These are phyloP conservation scores for Prunus dulcis DNA, from an alignment of 306 rosid species.

Conservation along the genomic window DNA sequence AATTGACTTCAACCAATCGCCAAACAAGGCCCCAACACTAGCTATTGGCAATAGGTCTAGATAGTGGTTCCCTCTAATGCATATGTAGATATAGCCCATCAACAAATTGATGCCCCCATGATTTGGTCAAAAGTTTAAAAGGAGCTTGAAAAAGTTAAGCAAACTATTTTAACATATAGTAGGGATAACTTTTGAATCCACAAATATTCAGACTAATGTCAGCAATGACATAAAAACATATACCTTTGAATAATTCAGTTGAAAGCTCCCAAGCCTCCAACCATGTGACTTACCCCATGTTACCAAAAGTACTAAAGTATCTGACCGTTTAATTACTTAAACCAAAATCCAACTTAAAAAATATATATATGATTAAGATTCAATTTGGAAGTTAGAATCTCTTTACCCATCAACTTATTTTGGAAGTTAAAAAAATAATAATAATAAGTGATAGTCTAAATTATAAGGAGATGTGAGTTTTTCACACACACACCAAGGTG, in stretches of 20 bases:
- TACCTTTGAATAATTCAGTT: neutral
- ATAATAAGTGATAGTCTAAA: too few species aligned
- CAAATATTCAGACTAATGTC: slow-evolving; percentile 8
- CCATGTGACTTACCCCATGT: neutral
- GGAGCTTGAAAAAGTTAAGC: neutral
- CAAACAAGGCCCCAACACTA: too few species aligned
- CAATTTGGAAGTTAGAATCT: too few species aligned
- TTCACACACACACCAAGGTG: too few species aligned
- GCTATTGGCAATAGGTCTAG: neutral
- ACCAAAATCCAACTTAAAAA: neutral
- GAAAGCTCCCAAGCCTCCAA: neutral
- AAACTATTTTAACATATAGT: neutral
- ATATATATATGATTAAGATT: neutral
- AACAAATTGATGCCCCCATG: too few species aligned
- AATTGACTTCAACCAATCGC: too few species aligned
- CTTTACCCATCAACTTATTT: too few species aligned
- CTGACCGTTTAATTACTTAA: neutral
- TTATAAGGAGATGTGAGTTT: too few species aligned
- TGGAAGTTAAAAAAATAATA: too few species aligned
- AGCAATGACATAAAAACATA: neutral
- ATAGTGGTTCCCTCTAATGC: neutral
- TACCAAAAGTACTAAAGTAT: neutral
- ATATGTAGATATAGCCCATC: neutral
- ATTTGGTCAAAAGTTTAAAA: slow-evolving; percentile 4
- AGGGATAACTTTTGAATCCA: neutral